A percentile compares a stretch with the other conserved stretches of the same genome.
phyloP scores from a whole-genome alignment of 1,139 yeast species.

The Debaryomyces sp. region DNA sequence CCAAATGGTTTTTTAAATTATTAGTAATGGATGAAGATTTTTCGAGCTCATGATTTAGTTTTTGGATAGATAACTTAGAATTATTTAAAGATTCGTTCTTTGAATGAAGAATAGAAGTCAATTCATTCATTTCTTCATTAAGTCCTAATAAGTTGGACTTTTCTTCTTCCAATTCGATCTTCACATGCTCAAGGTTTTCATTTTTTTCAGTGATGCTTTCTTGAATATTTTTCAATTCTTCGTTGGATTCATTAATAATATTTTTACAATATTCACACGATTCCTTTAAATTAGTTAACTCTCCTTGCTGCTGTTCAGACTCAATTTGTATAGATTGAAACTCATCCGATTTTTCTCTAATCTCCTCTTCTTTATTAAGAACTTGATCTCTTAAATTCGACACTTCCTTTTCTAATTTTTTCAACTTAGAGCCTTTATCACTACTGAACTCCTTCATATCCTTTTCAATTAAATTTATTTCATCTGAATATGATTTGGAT shows the following conservation, averaged over 20 bases:
- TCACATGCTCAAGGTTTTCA: conserved; percentile 36
- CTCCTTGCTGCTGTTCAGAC: conserved; percentile 66
- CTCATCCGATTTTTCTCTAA: conserved; percentile 50
- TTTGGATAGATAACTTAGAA: conserved; percentile 58
- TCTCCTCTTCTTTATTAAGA: conserved; percentile 39
- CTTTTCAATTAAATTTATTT: conserved; percentile 60
- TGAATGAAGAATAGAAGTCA: conserved; percentile 51
- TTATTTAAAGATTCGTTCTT: conserved; percentile 57
- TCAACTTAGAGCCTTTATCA: conserved; percentile 81
- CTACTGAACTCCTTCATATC: conserved; percentile 83
- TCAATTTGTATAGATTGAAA: conserved; percentile 73
- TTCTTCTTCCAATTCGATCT: conserved; percentile 59
- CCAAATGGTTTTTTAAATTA: conserved; percentile 46
- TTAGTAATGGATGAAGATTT: conserved; percentile 50
- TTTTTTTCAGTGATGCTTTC: conserved; percentile 30
- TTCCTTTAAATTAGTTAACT: conserved; percentile 50
- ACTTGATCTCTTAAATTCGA: conserved; percentile 39
- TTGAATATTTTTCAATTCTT: conserved; percentile 31
- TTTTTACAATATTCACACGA: conserved; percentile 36
- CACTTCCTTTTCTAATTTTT: conserved; percentile 64
- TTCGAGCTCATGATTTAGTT: conserved; percentile 65
- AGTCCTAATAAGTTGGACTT: conserved; percentile 65
- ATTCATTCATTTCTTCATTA: conserved; percentile 75
- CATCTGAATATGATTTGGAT: conserved; percentile 31
- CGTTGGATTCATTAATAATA: conserved; percentile 41